phyloP scores from a whole-genome alignment of 2,329 filamentous ascomycete species.

The Colletotrichum destructivum region DNA sequence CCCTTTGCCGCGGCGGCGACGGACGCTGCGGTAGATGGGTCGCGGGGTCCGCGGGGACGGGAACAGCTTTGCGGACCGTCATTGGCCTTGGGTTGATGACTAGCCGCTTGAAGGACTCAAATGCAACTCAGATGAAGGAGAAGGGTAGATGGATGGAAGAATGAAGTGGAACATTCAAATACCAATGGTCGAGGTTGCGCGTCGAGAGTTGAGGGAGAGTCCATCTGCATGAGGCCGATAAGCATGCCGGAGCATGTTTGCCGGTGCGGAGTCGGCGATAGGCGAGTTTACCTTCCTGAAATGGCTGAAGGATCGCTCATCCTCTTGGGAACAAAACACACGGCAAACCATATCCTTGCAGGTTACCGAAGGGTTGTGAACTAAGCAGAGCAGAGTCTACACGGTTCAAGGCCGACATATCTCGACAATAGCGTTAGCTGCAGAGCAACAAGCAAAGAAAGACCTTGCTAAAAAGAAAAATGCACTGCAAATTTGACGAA shows the following conservation, averaged over 20 bases:
- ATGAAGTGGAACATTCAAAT: neutral
- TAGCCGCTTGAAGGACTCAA: neutral
- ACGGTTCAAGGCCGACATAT: neutral
- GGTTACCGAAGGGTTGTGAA: neutral
- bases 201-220: constrained; percentile 3
- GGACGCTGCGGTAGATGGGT: neutral
- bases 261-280: constrained; percentile 40
- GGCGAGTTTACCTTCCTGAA: constrained; percentile 24
- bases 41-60: neutral
- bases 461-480: no score
- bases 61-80: constrained; percentile 34
- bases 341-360: neutral
- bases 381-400: no score
- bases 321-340: neutral
- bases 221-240: constrained; percentile 8
- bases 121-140: no score
- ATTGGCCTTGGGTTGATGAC: constrained; percentile 2
- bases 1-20: neutral
- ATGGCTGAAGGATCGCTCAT: constrained; percentile 1
- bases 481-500: no score
- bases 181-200: neutral
- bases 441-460: no score
- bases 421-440: no score
- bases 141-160: no score
- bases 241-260: neutral